Evolutionary conservation across 1,284 basidiomycete genomes (phyloP).

Genomic region (Ceratobasidium sp.): DNA sequence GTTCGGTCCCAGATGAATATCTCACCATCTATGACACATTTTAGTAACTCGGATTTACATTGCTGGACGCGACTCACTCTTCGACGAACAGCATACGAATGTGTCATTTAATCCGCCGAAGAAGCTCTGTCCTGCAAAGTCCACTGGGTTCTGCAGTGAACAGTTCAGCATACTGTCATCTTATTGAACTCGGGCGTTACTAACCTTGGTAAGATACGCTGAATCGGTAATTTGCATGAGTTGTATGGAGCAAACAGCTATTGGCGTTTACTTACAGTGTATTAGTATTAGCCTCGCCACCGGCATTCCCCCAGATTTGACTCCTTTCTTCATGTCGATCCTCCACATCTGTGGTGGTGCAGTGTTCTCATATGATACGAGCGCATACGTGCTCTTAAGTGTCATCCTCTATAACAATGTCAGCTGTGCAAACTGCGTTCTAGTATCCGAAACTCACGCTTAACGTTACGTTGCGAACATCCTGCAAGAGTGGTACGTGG

Average conservation of each 20-base stretch:
- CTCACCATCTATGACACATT: conserved; percentile 63
- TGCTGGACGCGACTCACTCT: conserved; percentile 56
- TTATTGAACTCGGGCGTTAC: neutral
- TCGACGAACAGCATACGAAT: conserved; percentile 75
- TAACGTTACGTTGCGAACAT: conserved; percentile 75
- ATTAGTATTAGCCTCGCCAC: conserved; percentile 11
- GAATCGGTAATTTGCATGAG: neutral
- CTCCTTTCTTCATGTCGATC: conserved; percentile 65
- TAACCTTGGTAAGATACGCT: conserved; percentile 32
- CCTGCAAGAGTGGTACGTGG: conserved; percentile 78
- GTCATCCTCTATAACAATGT: neutral
- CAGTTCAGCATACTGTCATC: neutral
- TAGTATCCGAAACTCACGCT: conserved; percentile 58
- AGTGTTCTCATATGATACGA: conserved; percentile 78
- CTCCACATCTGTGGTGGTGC: conserved; percentile 84
- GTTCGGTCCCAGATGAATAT: conserved; percentile 86
- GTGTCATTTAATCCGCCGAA: conserved; percentile 77
- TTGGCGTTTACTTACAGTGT: neutral
- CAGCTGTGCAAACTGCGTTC: neutral
- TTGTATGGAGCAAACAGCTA: neutral
- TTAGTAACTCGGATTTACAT: conserved; percentile 16
- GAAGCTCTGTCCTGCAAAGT: conserved; percentile 79
- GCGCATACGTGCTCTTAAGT: conserved; percentile 54
- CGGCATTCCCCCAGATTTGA: neutral
- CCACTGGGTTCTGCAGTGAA: conserved; percentile 54